phyloP scores from a whole-genome alignment of 2,329 filamentous ascomycete species.

The Fusarium oxysporum region DNA sequence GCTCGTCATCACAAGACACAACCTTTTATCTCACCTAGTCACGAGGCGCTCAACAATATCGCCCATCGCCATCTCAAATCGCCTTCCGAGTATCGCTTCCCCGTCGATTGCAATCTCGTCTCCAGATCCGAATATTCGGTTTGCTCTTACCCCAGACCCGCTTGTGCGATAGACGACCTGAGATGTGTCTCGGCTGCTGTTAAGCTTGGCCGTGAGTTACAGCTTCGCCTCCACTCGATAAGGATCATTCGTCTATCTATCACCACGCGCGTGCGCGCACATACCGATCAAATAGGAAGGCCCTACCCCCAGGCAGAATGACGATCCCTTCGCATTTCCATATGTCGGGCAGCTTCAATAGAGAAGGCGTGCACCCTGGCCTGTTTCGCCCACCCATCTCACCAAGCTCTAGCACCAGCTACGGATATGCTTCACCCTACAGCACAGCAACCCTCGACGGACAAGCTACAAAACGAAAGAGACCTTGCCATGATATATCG shows the following conservation, averaged over 20 bases:
- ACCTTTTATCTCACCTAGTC: constrained; percentile 30
- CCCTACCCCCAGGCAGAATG: constrained; percentile 35
- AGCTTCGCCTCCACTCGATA: constrained; percentile 26
- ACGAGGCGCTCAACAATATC: constrained; percentile 22
- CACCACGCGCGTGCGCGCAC: constrained; percentile 4
- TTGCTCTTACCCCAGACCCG: constrained; percentile 30
- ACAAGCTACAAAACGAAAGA: constrained; percentile 59
- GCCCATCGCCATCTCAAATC: constrained; percentile 6
- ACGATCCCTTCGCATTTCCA: constrained; percentile 49
- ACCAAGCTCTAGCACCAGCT: constrained; percentile 54
- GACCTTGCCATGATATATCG: constrained; percentile 49
- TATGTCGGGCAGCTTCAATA: constrained; percentile 52
- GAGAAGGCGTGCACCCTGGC: constrained; percentile 56
- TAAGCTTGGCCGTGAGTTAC: constrained; percentile 34
- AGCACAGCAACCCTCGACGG: constrained; percentile 38
- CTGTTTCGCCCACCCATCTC: constrained; percentile 61
- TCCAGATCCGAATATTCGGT: constrained; percentile 15
- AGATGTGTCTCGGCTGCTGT: constrained; percentile 46
- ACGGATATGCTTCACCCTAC: constrained; percentile 48
- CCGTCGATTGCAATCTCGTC: constrained; percentile 11
- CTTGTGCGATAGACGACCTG: constrained; percentile 22
- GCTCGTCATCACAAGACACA: constrained; percentile 35
- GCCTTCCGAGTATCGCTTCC: neutral
- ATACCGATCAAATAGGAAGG: constrained; percentile 10
- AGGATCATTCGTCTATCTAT: constrained; percentile 1